Percentiles rank a stretch among this genome's conserved stretches.
Evolutionary conservation across 805 yeast genomes (phyloP).

Genomic region (Barnettozyma pratensis): DNA sequence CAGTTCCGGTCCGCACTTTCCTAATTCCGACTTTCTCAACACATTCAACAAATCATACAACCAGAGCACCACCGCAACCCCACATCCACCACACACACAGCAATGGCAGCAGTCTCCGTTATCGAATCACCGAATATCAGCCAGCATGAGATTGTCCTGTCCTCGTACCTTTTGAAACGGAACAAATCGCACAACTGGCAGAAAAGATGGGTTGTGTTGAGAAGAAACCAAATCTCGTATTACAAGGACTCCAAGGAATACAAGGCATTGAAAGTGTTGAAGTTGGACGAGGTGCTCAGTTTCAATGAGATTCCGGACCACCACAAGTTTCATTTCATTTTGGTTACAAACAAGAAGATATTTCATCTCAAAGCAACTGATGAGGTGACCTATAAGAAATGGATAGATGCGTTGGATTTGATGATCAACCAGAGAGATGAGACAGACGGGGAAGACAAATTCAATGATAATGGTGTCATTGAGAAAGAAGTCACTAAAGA

Average conservation of each 20-base stretch:
- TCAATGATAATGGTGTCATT: not conserved
- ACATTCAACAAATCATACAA: too few relatives aligned
- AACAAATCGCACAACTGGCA: conserved; percentile 34
- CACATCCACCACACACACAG: too few relatives aligned
- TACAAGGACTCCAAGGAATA: conserved; percentile 36
- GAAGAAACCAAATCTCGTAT: conserved; percentile 34
- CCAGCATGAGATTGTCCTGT: conserved; percentile 18
- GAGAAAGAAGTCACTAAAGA: too few relatives aligned
- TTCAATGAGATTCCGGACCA: conserved; percentile 19
- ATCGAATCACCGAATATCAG: not conserved
- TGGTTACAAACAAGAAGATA: conserved; percentile 19
- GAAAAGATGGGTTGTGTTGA: conserved; percentile 34
- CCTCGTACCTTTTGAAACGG: conserved; percentile 30
- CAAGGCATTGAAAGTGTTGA: conserved; percentile 32
- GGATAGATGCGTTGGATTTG: conserved; percentile 14
- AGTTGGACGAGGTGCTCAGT: conserved; percentile 14
- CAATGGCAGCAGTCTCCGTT: too few relatives aligned
- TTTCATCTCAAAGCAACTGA: conserved; percentile 20
- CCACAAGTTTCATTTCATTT: conserved; percentile 18
- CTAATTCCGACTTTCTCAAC: too few relatives aligned
- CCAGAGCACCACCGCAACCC: too few relatives aligned
- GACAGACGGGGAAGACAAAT: not conserved
- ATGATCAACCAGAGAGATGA: too few relatives aligned
- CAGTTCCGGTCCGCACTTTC: too few relatives aligned
- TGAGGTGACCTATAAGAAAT: conserved; percentile 15